Conservation (phyloP, 2,329 filamentous ascomycete species). For the Verticillium dahliae region DNA sequence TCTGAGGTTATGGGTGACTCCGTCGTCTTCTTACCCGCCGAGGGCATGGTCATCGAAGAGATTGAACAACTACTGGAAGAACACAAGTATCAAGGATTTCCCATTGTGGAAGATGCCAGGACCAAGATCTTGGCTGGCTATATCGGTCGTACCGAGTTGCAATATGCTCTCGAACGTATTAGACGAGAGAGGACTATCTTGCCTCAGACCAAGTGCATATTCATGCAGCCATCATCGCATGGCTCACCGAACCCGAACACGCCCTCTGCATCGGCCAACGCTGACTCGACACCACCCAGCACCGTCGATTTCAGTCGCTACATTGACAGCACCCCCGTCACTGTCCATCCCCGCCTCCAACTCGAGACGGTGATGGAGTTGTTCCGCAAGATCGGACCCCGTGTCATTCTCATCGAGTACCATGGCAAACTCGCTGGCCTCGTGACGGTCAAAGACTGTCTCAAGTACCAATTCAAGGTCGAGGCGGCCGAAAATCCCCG, state of each 20-base stretch:
- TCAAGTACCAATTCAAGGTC: constrained; percentile 96
- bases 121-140: constrained; percentile 78
- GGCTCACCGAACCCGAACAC: constrained; percentile 20
- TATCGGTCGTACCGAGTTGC: constrained; percentile 85
- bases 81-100: constrained; percentile 87
- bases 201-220: constrained; percentile 65
- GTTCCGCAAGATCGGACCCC: constrained; percentile 94
- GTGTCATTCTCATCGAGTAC: constrained; percentile 89
- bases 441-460: constrained; percentile 92
- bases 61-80: constrained; percentile 70
- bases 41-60: constrained; percentile 67
- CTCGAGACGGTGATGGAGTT: constrained; percentile 98
- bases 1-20: constrained; percentile 81
- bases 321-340: constrained; percentile 82
- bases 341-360: constrained; percentile 82
- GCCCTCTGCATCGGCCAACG: constrained; percentile 48
- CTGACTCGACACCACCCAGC: constrained; percentile 46
- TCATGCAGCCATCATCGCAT: constrained; percentile 39
- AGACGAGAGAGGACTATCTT: constrained; percentile 63
- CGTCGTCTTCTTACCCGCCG: constrained; percentile 66
- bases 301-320: constrained; percentile 78
- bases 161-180: constrained; percentile 80
- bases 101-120: constrained; percentile 70
- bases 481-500: constrained; percentile 75
- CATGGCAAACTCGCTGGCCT: constrained; percentile 76